A percentile compares a stretch with the other conserved stretches of the same genome.
These are phyloP conservation scores for Candida gigantensis DNA, from an alignment of 1,139 yeast genomes.

Conservation along the genomic window DNA sequence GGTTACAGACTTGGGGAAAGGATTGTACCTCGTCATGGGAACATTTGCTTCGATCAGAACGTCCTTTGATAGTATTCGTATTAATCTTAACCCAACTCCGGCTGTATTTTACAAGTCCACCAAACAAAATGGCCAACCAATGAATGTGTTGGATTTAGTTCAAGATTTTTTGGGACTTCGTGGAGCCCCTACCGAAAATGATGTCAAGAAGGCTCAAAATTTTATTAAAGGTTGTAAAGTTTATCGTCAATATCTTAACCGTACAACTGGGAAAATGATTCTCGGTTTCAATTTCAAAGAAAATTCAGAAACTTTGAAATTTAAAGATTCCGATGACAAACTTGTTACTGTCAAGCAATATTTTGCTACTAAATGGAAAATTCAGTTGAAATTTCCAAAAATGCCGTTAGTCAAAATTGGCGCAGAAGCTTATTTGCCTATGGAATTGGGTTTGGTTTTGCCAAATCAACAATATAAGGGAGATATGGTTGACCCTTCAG, in stretches of 20 bases:
- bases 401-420: slow-evolving; percentile 16
- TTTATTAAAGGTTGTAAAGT: slow-evolving; percentile 16
- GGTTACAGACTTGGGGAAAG: slow-evolving; percentile 12
- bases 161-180: slow-evolving; percentile 11
- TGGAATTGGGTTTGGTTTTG: slow-evolving; percentile 15
- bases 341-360: slow-evolving; percentile 11
- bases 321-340: slow-evolving; percentile 13
- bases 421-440: slow-evolving; percentile 13
- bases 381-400: slow-evolving; percentile 12
- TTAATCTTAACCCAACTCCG: slow-evolving; percentile 16
- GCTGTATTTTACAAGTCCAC: slow-evolving; percentile 15
- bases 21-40: slow-evolving; percentile 14
- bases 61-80: slow-evolving; percentile 13
- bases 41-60: slow-evolving; percentile 16
- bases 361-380: slow-evolving; percentile 12
- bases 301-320: slow-evolving; percentile 12
- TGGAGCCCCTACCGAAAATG: slow-evolving; percentile 7
- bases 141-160: slow-evolving; percentile 15
- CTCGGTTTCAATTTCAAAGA: slow-evolving; percentile 13
- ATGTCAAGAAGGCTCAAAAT: slow-evolving; percentile 11
- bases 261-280: slow-evolving; percentile 11
- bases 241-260: slow-evolving; percentile 13
- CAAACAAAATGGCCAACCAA: slow-evolving; percentile 14
- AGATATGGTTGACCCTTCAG: slow-evolving; percentile 15
- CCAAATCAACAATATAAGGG: slow-evolving; percentile 16